Evolutionary conservation across 768 basidiomycete species (phyloP).

Genomic region (Gymnopilus dilepis): DNA sequence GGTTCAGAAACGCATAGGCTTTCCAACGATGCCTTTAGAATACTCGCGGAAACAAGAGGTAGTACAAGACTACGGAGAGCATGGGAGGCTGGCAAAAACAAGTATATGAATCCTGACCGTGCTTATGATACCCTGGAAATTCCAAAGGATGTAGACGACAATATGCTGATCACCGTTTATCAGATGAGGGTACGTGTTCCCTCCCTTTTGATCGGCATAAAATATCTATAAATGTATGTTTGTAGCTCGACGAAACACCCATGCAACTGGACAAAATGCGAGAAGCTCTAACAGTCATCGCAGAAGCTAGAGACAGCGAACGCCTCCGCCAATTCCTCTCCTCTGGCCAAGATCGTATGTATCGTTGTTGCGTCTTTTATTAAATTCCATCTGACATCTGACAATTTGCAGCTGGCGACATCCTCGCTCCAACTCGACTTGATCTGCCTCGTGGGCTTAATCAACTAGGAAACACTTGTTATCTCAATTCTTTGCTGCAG

Average conservation of each 20-base stretch:
- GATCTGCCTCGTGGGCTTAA: conserved; percentile 87
- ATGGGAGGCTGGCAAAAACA: conserved; percentile 61
- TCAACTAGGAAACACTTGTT: conserved; percentile 89
- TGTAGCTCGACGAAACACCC: conserved; percentile 74
- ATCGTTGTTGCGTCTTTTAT: background rate
- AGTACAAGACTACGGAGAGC: conserved; percentile 52
- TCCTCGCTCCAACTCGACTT: conserved; percentile 51
- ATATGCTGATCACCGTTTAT: conserved; percentile 77
- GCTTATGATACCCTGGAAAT: conserved; percentile 78
- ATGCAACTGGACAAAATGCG: conserved; percentile 70
- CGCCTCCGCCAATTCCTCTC: conserved; percentile 68
- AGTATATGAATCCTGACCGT: conserved; percentile 66
- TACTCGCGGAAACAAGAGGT: conserved; percentile 68
- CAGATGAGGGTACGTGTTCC: conserved; percentile 62
- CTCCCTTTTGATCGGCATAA: background rate
- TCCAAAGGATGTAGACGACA: conserved; percentile 73
- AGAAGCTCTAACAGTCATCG: conserved; percentile 75
- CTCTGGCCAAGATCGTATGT: conserved; percentile 79
- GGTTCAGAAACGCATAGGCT: conserved; percentile 53
- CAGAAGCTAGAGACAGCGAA: conserved; percentile 75
- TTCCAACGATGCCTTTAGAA: conserved; percentile 71
- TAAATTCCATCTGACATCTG: background rate
- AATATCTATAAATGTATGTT: background rate
- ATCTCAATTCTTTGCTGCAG: conserved; percentile 80
- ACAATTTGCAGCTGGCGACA: conserved; percentile 62